Base-by-base conservation (phyloP, 495 filamentous ascomycete genomes). In the Tuber indicum region DNA sequence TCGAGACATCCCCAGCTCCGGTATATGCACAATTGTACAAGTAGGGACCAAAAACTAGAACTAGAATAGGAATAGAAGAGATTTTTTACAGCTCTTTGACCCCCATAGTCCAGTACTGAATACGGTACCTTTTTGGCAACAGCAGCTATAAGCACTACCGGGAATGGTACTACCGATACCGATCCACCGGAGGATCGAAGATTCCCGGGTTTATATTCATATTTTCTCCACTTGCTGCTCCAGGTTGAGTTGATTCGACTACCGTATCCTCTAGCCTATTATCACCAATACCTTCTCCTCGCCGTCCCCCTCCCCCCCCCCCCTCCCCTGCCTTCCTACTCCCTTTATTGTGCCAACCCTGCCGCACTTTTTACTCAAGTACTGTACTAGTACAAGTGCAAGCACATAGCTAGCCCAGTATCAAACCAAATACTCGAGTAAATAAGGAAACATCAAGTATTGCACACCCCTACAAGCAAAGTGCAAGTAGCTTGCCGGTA, bases 141-240 rank as follows among this genome's bases (percentile, higher is more conserved):
- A 14, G 58, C 58, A 36, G 26, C 58, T 12, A 10, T n/a, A 58
- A 58, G 14, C 52, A 58, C 52, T n/a, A 26, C 52, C n/a, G 52
- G 14, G 23, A 58, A n/a, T 12, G 49, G n/a, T 16, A 26, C 52
- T 17, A 2, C 26, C 26, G 58, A 66, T 32, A 66, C 26, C 26
- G 58, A 66, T 66, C 58, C 26, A 16, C 26, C 58, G 32, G 16
- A 62, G 5, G 58, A 66, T 66, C 58, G n/a, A 66, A 66, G 58
- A 66, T 66, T 66, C 58, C 58, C 58, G 58, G 58, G 58, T 16
- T 66, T 36, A 66, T 66, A 66, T 36, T 32, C 58, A 66, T 32
- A 26, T 3, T 36, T 66, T 19, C n/a, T 66, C 58, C 58, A 23
- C 14, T 36, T 36, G 32, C n/a, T 17, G 10, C n/a, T 66, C n/a